Conservation (phyloP, 129 eudicot species). For the Chrysanthemum lavandulifolium region DNA sequence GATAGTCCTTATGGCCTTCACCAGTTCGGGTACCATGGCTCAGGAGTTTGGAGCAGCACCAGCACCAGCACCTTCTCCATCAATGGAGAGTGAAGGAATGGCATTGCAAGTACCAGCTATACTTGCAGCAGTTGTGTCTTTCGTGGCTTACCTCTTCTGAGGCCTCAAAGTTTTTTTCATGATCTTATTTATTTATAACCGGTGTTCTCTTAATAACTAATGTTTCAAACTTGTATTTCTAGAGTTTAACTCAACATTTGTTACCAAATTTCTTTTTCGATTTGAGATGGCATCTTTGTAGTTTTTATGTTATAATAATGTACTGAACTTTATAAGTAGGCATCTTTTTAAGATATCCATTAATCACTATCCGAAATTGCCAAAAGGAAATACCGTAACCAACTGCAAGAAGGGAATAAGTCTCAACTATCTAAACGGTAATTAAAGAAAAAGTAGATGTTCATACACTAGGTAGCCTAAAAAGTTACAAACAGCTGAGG, state of each 20-base stretch:
- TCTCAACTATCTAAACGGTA: not conserved
- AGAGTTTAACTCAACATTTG: too few relatives aligned
- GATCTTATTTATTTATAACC: too few relatives aligned
- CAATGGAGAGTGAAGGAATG: constrained; percentile 43
- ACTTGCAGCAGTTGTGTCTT: constrained; percentile 31
- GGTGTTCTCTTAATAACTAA: not conserved
- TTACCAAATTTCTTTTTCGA: too few relatives aligned
- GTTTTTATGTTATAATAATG: not conserved
- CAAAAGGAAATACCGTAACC: not conserved
- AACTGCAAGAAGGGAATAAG: not conserved
- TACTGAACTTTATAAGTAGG: not conserved
- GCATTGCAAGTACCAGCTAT: constrained; percentile 22
- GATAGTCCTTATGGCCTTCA: constrained; percentile 21
- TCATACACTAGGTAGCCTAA: constrained; percentile 13
- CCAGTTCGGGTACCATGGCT: constrained; percentile 16
- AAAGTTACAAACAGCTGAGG: constrained; percentile 14
- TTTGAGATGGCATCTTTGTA: too few relatives aligned
- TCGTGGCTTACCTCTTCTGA: constrained; percentile 17
- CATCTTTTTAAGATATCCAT: too few relatives aligned
- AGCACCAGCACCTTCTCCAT: constrained; percentile 37
- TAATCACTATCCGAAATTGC: too few relatives aligned
- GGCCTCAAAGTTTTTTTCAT: not conserved
- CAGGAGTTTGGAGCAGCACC: constrained; percentile 36
- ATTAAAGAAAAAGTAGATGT: not conserved
- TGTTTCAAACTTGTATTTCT: not conserved